Evolutionary conservation across 139 green algal genomes (phyloP).

Genomic region (Cymbomonas tetramitiformis): DNA sequence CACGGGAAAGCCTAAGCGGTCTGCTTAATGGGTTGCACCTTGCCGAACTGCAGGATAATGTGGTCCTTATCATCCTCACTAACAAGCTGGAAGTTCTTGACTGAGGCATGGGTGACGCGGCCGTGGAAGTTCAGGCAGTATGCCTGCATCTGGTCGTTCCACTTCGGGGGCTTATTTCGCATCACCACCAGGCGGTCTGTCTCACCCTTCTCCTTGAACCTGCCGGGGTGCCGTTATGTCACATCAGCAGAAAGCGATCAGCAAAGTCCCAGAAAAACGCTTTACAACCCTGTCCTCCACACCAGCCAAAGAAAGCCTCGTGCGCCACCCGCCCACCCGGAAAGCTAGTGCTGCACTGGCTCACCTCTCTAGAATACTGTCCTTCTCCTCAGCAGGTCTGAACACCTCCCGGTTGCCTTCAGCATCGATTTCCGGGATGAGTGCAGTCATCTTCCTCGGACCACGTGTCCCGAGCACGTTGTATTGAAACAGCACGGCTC

Average conservation of each 20-base stretch:
- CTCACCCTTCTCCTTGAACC: constrained; percentile 10
- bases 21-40: constrained; percentile 44
- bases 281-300: no score
- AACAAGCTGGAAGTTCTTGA: constrained; percentile 98
- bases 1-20: not conserved
- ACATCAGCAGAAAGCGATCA: no score
- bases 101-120: constrained; percentile 83
- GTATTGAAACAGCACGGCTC: constrained; percentile 59
- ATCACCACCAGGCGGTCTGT: constrained; percentile 27
- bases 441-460: constrained; percentile 69
- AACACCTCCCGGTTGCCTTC: constrained; percentile 4
- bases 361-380: constrained; percentile 15
- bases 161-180: constrained; percentile 82
- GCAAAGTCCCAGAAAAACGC: no score
- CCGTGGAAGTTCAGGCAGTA: constrained; percentile 98
- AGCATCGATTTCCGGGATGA: constrained; percentile 42
- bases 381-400: not conserved
- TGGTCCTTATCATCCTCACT: constrained; percentile 42
- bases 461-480: constrained; percentile 86
- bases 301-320: no score
- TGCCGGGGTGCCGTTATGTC: no score
- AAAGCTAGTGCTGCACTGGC: no score
- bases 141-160: constrained; percentile 80
- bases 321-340: no score
- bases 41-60: constrained; percentile 84